phyloP scores from a whole-genome alignment of 805 yeast species.

The Candida coleopterorum region DNA sequence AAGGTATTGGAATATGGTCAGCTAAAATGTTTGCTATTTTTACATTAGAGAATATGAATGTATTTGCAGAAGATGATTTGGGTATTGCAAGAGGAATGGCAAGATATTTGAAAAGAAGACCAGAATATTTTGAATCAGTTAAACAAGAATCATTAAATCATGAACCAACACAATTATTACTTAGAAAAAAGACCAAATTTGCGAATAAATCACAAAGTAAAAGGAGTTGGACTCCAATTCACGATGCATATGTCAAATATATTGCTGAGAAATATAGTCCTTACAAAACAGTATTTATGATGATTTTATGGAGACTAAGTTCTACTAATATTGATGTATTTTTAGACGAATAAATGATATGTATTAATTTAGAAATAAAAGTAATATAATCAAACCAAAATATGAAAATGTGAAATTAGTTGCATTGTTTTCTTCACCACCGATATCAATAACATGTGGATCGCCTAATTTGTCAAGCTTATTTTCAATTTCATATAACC shows the following conservation, averaged over 20 bases:
- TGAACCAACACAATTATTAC: conserved; percentile 26
- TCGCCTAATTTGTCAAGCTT: conserved; percentile 27
- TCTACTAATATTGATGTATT: conserved; percentile 51
- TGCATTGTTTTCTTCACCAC: conserved; percentile 22
- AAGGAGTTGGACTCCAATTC: conserved; percentile 62
- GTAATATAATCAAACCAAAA: conserved; percentile 5
- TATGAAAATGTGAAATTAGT: background rate
- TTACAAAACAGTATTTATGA: conserved; percentile 61
- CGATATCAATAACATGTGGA: conserved; percentile 20
- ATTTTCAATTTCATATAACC: conserved; percentile 33
- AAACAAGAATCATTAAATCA: conserved; percentile 29
- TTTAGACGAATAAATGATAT: conserved; percentile 8
- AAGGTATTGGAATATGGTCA: conserved; percentile 83
- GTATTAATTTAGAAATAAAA: conserved; percentile 1
- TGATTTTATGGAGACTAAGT: conserved; percentile 69
- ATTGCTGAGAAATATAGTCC: conserved; percentile 62
- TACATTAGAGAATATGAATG: conserved; percentile 60
- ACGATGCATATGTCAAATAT: conserved; percentile 52
- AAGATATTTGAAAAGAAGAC: conserved; percentile 52
- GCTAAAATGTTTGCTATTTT: conserved; percentile 83
- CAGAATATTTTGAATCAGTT: conserved; percentile 42
- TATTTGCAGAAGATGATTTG: conserved; percentile 73
- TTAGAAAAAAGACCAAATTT: conserved; percentile 35
- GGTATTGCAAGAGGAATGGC: conserved; percentile 84
- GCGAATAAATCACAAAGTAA: conserved; percentile 33